Conservation (phyloP, 2,329 filamentous ascomycete species). For the Diaporthe vexans region DNA sequence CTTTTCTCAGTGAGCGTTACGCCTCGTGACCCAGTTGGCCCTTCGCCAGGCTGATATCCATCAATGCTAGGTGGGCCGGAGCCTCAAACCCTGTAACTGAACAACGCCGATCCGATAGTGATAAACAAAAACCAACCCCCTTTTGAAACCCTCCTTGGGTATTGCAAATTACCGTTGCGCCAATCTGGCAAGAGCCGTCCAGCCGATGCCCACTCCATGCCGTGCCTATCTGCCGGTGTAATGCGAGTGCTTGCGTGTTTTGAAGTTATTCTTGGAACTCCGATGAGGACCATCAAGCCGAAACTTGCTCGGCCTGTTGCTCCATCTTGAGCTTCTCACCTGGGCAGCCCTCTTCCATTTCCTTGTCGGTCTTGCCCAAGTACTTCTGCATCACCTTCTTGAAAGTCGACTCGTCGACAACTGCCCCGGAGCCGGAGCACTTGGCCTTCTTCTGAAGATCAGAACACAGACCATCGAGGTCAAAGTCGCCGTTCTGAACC, state of each 20-base stretch:
- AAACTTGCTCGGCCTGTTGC: not conserved
- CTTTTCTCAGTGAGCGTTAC: slow-evolving; percentile 30
- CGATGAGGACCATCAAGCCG: not conserved
- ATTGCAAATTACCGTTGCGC: slow-evolving; percentile 39
- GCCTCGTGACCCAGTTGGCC: slow-evolving; percentile 21
- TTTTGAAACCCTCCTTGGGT: slow-evolving; percentile 32
- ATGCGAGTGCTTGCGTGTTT: slow-evolving; percentile 2
- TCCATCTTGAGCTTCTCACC: not conserved
- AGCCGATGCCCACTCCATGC: slow-evolving; percentile 13
- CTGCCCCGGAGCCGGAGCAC: slow-evolving; percentile 90
- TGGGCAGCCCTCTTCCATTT: slow-evolving; percentile 31
- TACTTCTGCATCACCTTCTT: slow-evolving; percentile 81
- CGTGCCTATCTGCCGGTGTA: slow-evolving; percentile 19
- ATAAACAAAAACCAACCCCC: slow-evolving; percentile 20
- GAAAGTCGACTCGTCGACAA: slow-evolving; percentile 91
- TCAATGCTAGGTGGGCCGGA: slow-evolving; percentile 27
- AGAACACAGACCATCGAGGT: slow-evolving; percentile 92
- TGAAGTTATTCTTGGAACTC: not conserved
- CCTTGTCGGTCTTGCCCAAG: slow-evolving; percentile 57
- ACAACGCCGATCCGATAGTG: slow-evolving; percentile 34
- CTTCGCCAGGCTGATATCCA: slow-evolving; percentile 33
- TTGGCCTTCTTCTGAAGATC: slow-evolving; percentile 96
- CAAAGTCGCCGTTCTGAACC: slow-evolving; percentile 91
- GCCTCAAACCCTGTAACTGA: slow-evolving; percentile 23
- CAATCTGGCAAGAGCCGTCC: slow-evolving; percentile 32